A percentile compares a stretch with the other conserved stretches of the same genome.
Conservation (phyloP, 306 rosid species). For the Ormosia emarginata region DNA sequence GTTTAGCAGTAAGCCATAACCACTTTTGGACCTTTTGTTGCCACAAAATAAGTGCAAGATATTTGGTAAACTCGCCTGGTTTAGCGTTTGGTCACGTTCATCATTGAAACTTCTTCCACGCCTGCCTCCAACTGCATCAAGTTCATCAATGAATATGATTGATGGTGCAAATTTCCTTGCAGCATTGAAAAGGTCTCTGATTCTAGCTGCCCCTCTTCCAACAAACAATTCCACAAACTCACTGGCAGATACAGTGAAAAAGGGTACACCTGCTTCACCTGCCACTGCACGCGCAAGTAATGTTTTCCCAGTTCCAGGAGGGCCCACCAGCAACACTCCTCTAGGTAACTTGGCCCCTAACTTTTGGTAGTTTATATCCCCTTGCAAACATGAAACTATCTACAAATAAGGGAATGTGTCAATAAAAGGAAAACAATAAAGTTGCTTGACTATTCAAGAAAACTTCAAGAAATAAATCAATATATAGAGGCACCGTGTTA, state of each 20-base stretch:
- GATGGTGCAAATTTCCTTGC: constrained; percentile 90
- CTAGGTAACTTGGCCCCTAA: constrained; percentile 89
- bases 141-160: constrained; percentile 90
- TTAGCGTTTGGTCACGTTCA: constrained; percentile 91
- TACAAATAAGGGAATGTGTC: constrained; percentile 38
- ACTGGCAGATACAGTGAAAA: constrained; percentile 91
- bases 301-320: constrained; percentile 98
- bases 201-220: constrained; percentile 97
- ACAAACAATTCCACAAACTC: constrained; percentile 97
- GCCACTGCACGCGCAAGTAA: constrained; percentile 97
- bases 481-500: not conserved
- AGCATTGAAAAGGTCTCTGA: constrained; percentile 76
- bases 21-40: not conserved
- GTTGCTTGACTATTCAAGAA: not conserved
- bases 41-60: constrained; percentile 1
- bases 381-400: constrained; percentile 93
- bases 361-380: constrained; percentile 78
- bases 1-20: not conserved
- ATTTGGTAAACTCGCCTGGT: constrained; percentile 58
- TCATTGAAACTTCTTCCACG: constrained; percentile 97
- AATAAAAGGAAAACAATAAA: constrained; percentile 19
- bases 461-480: not conserved
- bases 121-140: constrained; percentile 95
- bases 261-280: constrained; percentile 97
- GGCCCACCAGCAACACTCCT: constrained; percentile 92